Evolutionary conservation across 306 rosid species (phyloP).

Genomic region (Mimosa bimucronata): DNA sequence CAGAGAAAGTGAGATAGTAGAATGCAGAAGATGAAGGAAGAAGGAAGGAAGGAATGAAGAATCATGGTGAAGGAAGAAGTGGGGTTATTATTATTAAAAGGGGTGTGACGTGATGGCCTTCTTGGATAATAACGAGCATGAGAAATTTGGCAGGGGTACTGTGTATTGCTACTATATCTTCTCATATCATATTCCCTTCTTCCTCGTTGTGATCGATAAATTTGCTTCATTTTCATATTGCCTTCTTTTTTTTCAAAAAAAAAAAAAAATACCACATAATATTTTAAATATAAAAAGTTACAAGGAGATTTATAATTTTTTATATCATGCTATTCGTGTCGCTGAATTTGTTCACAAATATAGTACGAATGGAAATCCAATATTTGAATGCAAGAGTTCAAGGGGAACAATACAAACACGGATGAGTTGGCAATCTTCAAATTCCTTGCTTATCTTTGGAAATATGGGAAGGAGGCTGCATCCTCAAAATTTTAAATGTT

Average conservation of each 20-base stretch:
- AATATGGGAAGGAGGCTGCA: background rate
- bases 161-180: background rate
- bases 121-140: conserved; percentile 29
- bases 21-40: background rate
- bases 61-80: background rate
- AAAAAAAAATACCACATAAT: background rate
- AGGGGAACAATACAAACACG: background rate
- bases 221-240: background rate
- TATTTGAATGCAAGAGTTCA: background rate
- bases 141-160: conserved; percentile 2
- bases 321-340: background rate
- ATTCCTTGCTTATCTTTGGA: background rate
- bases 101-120: background rate
- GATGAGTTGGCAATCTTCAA: background rate
- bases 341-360: background rate
- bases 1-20: background rate
- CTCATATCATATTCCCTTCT: background rate
- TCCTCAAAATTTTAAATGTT: too few species aligned
- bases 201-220: conserved; percentile 2
- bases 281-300: background rate
- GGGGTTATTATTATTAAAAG: background rate
- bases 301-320: background rate
- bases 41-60: background rate
- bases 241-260: too few species aligned
- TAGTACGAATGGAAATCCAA: background rate